These are phyloP conservation scores for Halophytophthora polymorphica DNA, from an alignment of 352 stramenopile species.

Conservation along the genomic window DNA sequence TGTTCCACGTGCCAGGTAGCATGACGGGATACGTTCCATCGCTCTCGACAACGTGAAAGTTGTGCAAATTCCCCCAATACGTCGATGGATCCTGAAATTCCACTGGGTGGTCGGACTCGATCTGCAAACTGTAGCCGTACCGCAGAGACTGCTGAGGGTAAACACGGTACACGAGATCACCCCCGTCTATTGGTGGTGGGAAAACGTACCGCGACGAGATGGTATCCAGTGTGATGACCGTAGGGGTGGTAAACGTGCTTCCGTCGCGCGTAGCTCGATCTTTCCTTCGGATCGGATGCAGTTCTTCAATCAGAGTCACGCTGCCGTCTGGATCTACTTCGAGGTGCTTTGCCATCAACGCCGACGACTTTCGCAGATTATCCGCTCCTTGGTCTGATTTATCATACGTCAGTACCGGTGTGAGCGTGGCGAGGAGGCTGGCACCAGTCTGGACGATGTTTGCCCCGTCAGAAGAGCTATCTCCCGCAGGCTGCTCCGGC, in stretches of 20 bases:
- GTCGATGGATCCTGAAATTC: conserved; percentile 38
- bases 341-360: conserved; percentile 20
- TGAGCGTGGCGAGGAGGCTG: conserved; percentile 37
- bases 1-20: conserved; percentile 44
- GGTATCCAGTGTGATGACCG: conserved; percentile 37
- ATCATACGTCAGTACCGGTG: conserved; percentile 21
- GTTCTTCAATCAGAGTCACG: conserved; percentile 46
- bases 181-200: conserved; percentile 13
- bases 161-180: conserved; percentile 41
- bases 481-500: conserved; percentile 18
- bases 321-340: conserved; percentile 44
- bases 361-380: conserved; percentile 12
- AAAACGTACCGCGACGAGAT: conserved; percentile 28
- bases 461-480: conserved; percentile 14
- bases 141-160: conserved; percentile 37
- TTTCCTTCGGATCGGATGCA: conserved; percentile 2
- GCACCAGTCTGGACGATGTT: conserved; percentile 6
- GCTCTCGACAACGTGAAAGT: conserved; percentile 45
- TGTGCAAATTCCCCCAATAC: conserved; percentile 42
- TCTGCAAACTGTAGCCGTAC: conserved; percentile 57
- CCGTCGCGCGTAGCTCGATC: not conserved
- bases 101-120: conserved; percentile 40
- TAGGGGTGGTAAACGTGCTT: conserved; percentile 10
- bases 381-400: conserved; percentile 9
- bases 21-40: conserved; percentile 47